Percentiles rank a stretch among this genome's conserved stretches.
These are phyloP conservation scores for Suillus subaureus DNA, from an alignment of 768 basidiomycete species.

Conservation along the genomic window DNA sequence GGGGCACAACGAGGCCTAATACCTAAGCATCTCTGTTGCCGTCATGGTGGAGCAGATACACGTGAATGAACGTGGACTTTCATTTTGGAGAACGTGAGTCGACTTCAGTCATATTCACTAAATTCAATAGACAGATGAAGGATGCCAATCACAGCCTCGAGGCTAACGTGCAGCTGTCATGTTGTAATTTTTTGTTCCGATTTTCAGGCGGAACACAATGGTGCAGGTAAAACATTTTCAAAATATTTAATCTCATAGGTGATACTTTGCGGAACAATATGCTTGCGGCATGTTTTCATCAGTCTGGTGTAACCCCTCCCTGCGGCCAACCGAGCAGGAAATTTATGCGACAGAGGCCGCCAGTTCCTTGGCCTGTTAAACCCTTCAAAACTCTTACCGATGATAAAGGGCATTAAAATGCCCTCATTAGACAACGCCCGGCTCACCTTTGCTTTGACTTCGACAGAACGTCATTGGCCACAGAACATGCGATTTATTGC, in stretches of 20 bases:
- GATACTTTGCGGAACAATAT: not conserved
- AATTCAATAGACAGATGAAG: not conserved
- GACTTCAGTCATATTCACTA: constrained; percentile 1
- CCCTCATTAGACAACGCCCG: not conserved
- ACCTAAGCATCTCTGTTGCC: not conserved
- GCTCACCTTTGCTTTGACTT: not conserved
- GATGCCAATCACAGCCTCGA: constrained; percentile 2
- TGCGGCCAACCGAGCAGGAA: not conserved
- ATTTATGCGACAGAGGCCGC: not conserved
- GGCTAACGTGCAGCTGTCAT: constrained; percentile 1
- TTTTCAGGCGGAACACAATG: not conserved
- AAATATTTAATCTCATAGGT: not conserved
- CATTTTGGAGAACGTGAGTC: constrained; percentile 1
- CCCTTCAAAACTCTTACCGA: not conserved
- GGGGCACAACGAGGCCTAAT: constrained; percentile 7
- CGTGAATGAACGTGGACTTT: constrained; percentile 7
- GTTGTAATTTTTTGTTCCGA: not conserved
- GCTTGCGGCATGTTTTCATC: not conserved
- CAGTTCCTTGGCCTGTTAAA: not conserved
- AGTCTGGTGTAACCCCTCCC: not conserved
- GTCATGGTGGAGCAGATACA: not conserved
- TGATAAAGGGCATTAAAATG: not conserved
- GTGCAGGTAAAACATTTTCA: not conserved
- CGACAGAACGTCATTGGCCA: not conserved
- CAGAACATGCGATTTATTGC: not conserved